Conservation (phyloP, 805 yeast species). For the Kregervanrija fluxuum region DNA sequence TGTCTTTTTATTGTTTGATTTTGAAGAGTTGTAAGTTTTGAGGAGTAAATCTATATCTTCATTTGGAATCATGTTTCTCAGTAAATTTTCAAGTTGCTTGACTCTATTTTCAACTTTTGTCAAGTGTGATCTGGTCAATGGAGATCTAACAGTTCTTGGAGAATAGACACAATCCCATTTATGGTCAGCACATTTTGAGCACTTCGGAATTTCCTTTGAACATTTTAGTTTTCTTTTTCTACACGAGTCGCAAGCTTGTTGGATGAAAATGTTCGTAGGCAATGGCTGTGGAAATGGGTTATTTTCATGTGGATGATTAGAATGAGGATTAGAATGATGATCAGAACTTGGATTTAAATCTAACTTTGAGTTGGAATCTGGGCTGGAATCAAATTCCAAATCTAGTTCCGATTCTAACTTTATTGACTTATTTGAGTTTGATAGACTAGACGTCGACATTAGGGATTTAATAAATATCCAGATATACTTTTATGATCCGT, state of each 20-base stretch:
- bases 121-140: slow-evolving; percentile 72
- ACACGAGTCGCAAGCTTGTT: slow-evolving; percentile 77
- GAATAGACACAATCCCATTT: slow-evolving; percentile 72
- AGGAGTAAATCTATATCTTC: slow-evolving; percentile 7
- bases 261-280: slow-evolving; percentile 16
- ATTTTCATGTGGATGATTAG: neutral
- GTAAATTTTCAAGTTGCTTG: slow-evolving; percentile 36
- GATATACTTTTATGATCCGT: too few relatives aligned
- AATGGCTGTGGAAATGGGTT: neutral
- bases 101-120: slow-evolving; percentile 65
- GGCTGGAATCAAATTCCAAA: too few relatives aligned
- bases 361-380: too few relatives aligned
- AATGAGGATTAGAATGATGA: neutral
- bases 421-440: too few relatives aligned
- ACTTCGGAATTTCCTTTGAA: slow-evolving; percentile 69
- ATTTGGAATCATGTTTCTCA: slow-evolving; percentile 37
- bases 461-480: too few relatives aligned
- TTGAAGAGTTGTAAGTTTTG: slow-evolving; percentile 11
- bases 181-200: slow-evolving; percentile 67
- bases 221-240: slow-evolving; percentile 74
- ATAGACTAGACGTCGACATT: too few relatives aligned
- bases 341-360: neutral
- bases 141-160: slow-evolving; percentile 72
- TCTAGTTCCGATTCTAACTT: too few relatives aligned
- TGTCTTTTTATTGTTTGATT: slow-evolving; percentile 2